A percentile compares a stretch with the other conserved stretches of the same genome.
These are phyloP conservation scores for Magnaporthiopsis poae DNA, from an alignment of 2,329 filamentous ascomycete species.

Conservation along the genomic window DNA sequence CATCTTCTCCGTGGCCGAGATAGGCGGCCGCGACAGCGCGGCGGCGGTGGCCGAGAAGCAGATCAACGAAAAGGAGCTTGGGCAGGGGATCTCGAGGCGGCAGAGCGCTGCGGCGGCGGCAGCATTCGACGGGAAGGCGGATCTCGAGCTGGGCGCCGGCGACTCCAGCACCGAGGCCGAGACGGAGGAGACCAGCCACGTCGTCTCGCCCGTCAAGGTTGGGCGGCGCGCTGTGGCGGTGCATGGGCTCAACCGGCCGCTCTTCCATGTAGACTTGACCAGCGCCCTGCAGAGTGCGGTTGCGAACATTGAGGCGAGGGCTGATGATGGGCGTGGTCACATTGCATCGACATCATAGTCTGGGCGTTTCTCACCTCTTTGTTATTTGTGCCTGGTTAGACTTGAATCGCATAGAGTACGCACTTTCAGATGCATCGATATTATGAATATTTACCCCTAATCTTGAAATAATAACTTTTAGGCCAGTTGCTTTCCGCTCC, in stretches of 20 bases:
- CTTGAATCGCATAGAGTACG: no score
- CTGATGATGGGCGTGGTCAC: slow-evolving; percentile 17
- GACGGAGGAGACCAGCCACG: not conserved
- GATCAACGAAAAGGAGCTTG: slow-evolving; percentile 42
- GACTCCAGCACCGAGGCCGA: not conserved
- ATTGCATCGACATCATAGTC: no score
- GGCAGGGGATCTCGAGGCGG: slow-evolving; percentile 7
- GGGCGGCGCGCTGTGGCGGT: slow-evolving; percentile 47
- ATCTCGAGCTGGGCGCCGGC: not conserved
- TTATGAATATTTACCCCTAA: not conserved
- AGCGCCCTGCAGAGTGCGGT: slow-evolving; percentile 81
- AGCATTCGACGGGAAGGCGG: slow-evolving; percentile 7
- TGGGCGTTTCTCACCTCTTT: no score
- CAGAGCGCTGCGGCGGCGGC: not conserved
- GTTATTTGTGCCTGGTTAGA: no score
- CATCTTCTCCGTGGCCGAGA: slow-evolving; percentile 88
- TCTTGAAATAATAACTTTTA: not conserved
- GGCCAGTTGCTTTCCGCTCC: not conserved
- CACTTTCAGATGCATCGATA: not conserved
- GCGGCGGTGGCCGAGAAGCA: slow-evolving; percentile 57
- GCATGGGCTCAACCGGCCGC: slow-evolving; percentile 75
- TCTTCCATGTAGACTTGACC: slow-evolving; percentile 90
- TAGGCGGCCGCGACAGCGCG: slow-evolving; percentile 60
- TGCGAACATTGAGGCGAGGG: slow-evolving; percentile 58
- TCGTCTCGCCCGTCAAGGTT: not conserved